Conservation (phyloP, 345 rosid species). For the Eucalyptus curtisii region DNA sequence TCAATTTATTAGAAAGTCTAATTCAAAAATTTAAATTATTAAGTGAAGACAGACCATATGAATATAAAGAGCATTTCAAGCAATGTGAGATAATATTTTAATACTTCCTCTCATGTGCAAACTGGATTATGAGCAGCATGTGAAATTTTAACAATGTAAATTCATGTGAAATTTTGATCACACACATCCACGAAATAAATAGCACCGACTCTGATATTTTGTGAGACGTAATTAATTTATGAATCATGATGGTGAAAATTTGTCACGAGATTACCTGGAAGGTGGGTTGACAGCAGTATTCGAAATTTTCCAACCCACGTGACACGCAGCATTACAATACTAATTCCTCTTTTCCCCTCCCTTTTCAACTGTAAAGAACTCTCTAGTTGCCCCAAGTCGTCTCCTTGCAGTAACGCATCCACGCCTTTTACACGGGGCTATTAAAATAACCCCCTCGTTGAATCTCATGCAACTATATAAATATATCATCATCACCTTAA, state of each 20-base stretch:
- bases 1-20: too few species aligned
- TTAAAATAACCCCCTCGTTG: neutral
- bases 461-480: neutral
- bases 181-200: too few species aligned
- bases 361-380: neutral
- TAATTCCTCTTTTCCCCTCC: neutral
- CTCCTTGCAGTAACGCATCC: neutral
- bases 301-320: neutral
- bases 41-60: rapidly evolving
- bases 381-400: neutral
- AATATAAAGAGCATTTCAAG: too few species aligned
- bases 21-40: too few species aligned
- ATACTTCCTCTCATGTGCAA: rapidly evolving
- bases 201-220: too few species aligned
- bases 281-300: neutral
- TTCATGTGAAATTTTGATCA: too few species aligned
- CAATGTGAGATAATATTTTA: too few species aligned
- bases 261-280: neutral
- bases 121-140: rapidly evolving
- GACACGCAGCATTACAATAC: neutral
- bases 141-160: too few species aligned
- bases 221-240: neutral
- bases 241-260: neutral
- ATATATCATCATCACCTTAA: neutral
- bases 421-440: neutral